A percentile compares a stretch with the other conserved stretches of the same genome.
Conservation (phyloP, 129 eudicot species). For the Pseudognaphalium luteoalbum region DNA sequence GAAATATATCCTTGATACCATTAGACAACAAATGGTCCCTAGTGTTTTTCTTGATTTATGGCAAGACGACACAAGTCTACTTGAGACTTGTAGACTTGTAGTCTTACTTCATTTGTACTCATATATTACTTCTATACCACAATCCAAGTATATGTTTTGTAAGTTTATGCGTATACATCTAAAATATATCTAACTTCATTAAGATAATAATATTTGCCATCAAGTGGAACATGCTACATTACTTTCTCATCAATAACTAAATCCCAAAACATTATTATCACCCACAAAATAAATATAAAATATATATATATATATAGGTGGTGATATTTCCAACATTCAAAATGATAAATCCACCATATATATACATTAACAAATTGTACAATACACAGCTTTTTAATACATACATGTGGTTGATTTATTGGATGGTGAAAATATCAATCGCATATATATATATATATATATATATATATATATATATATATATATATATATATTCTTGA, state of each 20-base stretch:
- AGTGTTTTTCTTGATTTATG: constrained; percentile 21
- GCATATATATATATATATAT: too few relatives aligned
- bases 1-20: constrained; percentile 1
- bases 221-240: constrained; percentile 35
- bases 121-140: constrained; percentile 18
- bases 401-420: too few relatives aligned
- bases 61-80: constrained; percentile 30
- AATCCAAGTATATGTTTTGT: constrained; percentile 24
- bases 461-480: too few relatives aligned
- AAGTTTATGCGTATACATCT: not conserved
- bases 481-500: constrained; percentile 2
- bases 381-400: too few relatives aligned
- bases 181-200: not conserved
- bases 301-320: too few relatives aligned
- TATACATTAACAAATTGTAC: too few relatives aligned
- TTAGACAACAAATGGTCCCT: constrained; percentile 29
- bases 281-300: too few relatives aligned
- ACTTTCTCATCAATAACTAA: constrained; percentile 37
- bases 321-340: too few relatives aligned
- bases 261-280: constrained; percentile 34
- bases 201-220: constrained; percentile 20
- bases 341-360: too few relatives aligned
- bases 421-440: too few relatives aligned
- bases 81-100: constrained; percentile 24
- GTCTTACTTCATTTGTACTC: constrained; percentile 31